These are phyloP conservation scores for Fomitopsis betulina DNA, from an alignment of 1,284 basidiomycete species.

Conservation along the genomic window DNA sequence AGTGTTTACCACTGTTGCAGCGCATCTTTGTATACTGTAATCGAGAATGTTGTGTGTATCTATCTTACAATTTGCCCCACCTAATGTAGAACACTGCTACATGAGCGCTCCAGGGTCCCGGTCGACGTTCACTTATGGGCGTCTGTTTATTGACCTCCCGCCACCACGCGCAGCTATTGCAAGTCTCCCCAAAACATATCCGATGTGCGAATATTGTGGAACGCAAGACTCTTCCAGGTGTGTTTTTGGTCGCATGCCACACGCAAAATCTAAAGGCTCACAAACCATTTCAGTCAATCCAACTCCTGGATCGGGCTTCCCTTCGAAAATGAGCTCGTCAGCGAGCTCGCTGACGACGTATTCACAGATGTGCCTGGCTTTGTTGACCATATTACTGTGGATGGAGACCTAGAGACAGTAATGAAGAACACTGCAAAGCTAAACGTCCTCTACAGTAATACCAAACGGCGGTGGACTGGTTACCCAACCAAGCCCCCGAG, in stretches of 20 bases:
- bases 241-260: background rate
- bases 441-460: background rate
- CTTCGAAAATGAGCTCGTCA: background rate
- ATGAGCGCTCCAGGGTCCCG: no score
- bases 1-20: no score
- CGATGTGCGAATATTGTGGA: no score
- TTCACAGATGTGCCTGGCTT: background rate
- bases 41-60: no score
- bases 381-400: background rate
- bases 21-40: no score
- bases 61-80: no score
- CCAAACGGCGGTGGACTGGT: background rate
- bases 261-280: background rate
- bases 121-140: no score
- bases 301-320: background rate
- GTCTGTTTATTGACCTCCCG: no score
- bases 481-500: slow-evolving; percentile 28
- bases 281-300: background rate
- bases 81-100: no score
- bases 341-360: background rate
- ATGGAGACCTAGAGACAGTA: background rate
- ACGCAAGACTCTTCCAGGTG: background rate
- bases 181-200: no score
- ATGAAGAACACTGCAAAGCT: no score
- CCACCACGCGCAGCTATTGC: no score